Base-by-base conservation (phyloP, 1,139 yeast species). In the Candida albicans region DNA sequence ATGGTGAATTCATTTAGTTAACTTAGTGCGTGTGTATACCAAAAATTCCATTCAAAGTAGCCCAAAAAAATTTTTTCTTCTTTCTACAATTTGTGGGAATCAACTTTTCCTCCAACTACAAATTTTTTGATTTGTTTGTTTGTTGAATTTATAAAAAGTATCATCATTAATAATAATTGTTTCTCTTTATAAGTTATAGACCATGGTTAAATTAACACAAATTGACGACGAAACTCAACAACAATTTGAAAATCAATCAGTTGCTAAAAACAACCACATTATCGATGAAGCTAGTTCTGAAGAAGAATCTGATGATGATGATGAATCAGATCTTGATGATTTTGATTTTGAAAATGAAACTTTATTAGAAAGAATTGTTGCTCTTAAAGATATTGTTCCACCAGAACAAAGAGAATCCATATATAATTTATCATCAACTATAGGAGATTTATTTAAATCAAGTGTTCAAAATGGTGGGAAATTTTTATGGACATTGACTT, bases 311-410 rank as follows among this genome's bases (percentile, higher is more conserved):
- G 84, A 81, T 47, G 81, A 79, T 46, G 84, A 78, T 44, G 87
- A 81, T 42, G 87, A 18, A 18, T 18, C 22, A 18, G 22, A 18
- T 18, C 22, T 18, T 18, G 22, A 81, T 43, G 95, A 87, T 52
- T 89, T 85, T 54, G 93, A 84, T 61, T 71, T 82, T 55, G 87
- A 83, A 57, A 81, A 83, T 59, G 99, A 93, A 73, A 84, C 97
- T 37, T 56, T 95, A 32, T 69, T 76, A 50, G 99, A 93, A 57
- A 86, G 99, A 76, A 67, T 93, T 52, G 81, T 81, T 50, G 99
- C 99, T 43, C 79, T 93, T 58, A 89, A 84, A 68, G 98, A 93
- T 64, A 88, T 91, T 48, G 75, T 93, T 48, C 89, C 97, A 36
- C 98, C 98, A 54, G 79, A 80, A 57, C 91, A 87, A 67, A 85